These are phyloP conservation scores for Saccharomycopsis sp. DNA, from an alignment of 805 yeast species.

Conservation along the genomic window DNA sequence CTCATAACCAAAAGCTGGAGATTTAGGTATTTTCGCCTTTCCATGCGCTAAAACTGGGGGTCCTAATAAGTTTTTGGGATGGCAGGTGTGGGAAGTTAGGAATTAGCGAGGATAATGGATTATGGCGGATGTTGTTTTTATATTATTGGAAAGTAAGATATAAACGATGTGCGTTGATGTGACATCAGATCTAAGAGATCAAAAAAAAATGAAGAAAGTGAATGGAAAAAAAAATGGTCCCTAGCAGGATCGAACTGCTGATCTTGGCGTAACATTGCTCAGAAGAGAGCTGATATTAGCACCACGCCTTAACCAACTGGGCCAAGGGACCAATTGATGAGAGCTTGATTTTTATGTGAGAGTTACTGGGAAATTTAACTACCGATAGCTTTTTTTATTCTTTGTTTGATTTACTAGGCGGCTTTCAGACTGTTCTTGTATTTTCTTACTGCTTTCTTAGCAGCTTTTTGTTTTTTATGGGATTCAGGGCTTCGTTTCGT, in stretches of 20 bases:
- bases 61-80: background rate
- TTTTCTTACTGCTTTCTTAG: no score
- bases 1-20: background rate
- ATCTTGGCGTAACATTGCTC: slow-evolving; percentile 37
- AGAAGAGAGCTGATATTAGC: slow-evolving; percentile 27
- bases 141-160: no score
- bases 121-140: no score
- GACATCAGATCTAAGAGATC: no score
- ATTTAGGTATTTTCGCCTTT: background rate
- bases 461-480: no score
- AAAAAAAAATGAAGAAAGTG: background rate
- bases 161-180: no score
- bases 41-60: background rate
- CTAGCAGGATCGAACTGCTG: slow-evolving; percentile 88
- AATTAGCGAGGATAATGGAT: background rate
- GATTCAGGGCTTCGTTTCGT: no score
- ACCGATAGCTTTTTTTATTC: no score
- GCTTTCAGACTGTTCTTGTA: no score
- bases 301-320: slow-evolving; percentile 40
- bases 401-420: background rate
- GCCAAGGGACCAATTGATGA: slow-evolving; percentile 33
- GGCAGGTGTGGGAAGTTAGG: background rate
- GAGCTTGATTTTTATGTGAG: background rate
- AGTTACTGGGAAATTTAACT: background rate
- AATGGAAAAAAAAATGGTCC: slow-evolving; percentile 42